Conservation (phyloP, 768 basidiomycete species). For the Boletellus emodensis region DNA sequence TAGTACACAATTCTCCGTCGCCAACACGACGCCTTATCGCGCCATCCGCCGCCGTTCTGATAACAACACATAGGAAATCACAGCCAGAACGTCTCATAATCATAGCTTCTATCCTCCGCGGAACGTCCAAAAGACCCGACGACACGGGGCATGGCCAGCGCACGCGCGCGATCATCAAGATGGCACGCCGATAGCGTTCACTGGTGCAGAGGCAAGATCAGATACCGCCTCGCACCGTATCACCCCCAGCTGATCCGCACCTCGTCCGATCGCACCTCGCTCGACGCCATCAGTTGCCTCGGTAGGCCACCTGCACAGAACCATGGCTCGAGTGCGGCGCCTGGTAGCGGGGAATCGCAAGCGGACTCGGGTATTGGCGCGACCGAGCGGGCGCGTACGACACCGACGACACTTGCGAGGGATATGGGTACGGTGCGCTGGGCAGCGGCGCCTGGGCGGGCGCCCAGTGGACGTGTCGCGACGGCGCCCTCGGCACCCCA, state of each 20-base stretch:
- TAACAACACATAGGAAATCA: not conserved
- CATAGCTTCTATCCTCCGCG: not conserved
- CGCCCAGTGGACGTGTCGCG: conserved; percentile 28
- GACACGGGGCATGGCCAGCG: too few relatives aligned
- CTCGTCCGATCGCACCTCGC: conserved; percentile 16
- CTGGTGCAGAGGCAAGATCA: conserved; percentile 25
- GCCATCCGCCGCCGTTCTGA: not conserved
- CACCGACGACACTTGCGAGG: conserved; percentile 13
- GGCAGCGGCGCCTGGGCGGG: conserved; percentile 27
- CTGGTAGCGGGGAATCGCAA: conserved; percentile 20
- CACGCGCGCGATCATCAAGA: conserved; percentile 24
- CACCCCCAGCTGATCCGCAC: conserved; percentile 27
- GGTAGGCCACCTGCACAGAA: not conserved
- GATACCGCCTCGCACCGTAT: conserved; percentile 15
- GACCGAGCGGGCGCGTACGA: conserved; percentile 6
- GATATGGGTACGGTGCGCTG: conserved; percentile 25
- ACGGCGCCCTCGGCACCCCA: conserved; percentile 9
- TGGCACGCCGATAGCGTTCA: conserved; percentile 20
- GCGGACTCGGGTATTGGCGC: not conserved
- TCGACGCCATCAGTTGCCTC: conserved; percentile 15
- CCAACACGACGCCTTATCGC: conserved; percentile 4
- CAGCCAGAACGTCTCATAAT: too few relatives aligned
- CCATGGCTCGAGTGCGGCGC: conserved; percentile 8
- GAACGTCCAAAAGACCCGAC: too few relatives aligned
- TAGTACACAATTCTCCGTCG: not conserved